Conservation (phyloP, 164 flowering plant species). For the Sedum album region DNA sequence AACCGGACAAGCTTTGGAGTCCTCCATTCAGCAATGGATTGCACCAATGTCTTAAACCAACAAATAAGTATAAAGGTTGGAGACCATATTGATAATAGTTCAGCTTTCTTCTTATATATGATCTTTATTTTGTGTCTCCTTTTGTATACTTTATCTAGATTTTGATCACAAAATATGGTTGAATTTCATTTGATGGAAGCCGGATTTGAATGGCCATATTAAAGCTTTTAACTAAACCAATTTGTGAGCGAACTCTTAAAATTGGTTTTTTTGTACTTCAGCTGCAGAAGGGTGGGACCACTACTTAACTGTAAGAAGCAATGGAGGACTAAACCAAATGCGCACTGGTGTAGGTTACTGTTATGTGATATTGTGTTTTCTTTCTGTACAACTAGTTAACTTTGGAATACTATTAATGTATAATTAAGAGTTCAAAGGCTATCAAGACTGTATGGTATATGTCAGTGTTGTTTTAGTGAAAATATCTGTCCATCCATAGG, state of each 20-base stretch:
- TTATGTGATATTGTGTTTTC: background rate
- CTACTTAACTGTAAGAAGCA: constrained; percentile 73
- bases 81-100: too few species aligned
- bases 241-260: background rate
- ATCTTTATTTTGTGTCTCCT: background rate
- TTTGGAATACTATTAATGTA: background rate
- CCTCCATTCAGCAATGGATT: constrained; percentile 50
- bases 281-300: constrained; percentile 40
- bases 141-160: too few species aligned
- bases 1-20: constrained; percentile 46
- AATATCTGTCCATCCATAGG: too few species aligned
- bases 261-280: constrained; percentile 13
- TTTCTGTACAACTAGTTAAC: background rate
- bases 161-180: too few species aligned
- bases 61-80: constrained; percentile 53
- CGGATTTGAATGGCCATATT: background rate
- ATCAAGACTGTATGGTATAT: background rate
- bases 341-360: constrained; percentile 87
- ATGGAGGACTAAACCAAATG: constrained; percentile 99
- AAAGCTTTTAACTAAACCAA: background rate
- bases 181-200: background rate
- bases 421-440: background rate
- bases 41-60: constrained; percentile 63
- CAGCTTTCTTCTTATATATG: background rate
- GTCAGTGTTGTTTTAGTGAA: too few species aligned